Conservation (phyloP, 805 yeast species). For the Osmozyma mogii region DNA sequence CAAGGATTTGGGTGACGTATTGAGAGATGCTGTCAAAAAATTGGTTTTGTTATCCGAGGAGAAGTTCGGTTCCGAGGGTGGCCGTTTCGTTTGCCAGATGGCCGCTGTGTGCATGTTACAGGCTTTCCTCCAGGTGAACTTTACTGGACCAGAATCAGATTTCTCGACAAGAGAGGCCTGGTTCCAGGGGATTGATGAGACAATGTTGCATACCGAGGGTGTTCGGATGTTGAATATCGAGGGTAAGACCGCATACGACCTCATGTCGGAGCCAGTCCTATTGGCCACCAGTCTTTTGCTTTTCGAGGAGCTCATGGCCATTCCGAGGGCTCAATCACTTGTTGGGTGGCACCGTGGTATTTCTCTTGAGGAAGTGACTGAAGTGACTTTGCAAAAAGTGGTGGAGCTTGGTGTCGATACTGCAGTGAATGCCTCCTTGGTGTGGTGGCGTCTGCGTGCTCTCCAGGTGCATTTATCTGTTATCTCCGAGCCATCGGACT, state of each 20-base stretch:
- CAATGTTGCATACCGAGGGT: slow-evolving; percentile 20
- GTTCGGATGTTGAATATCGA: slow-evolving; percentile 40
- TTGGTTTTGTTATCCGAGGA: too few relatives aligned
- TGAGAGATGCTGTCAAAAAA: too few relatives aligned
- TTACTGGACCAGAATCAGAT: slow-evolving; percentile 69
- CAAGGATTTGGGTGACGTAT: too few relatives aligned
- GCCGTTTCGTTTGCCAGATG: too few relatives aligned
- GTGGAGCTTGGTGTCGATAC: slow-evolving; percentile 8
- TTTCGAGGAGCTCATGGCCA: slow-evolving; percentile 37
- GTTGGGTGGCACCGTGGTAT: slow-evolving; percentile 19
- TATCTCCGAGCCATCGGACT: slow-evolving; percentile 54
- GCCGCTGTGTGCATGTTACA: slow-evolving; percentile 58
- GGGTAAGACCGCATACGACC: slow-evolving; percentile 68
- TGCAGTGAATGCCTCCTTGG: slow-evolving; percentile 38
- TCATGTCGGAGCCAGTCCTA: slow-evolving; percentile 29
- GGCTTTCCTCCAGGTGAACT: slow-evolving; percentile 65
- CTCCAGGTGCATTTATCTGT: slow-evolving; percentile 56
- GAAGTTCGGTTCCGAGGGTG: too few relatives aligned
- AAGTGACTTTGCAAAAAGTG: slow-evolving; percentile 6
- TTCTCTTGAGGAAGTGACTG: slow-evolving; percentile 20
- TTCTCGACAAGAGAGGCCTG: slow-evolving; percentile 23
- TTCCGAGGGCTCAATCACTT: slow-evolving; percentile 31
- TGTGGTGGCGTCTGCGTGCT: slow-evolving; percentile 75
- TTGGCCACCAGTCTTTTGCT: slow-evolving; percentile 22
- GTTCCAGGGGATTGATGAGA: slow-evolving; percentile 17